Percentiles rank a stretch among this genome's conserved stretches.
Evolutionary conservation across 2,329 filamentous ascomycete genomes (phyloP).

Genomic region (Metarhizium album): DNA sequence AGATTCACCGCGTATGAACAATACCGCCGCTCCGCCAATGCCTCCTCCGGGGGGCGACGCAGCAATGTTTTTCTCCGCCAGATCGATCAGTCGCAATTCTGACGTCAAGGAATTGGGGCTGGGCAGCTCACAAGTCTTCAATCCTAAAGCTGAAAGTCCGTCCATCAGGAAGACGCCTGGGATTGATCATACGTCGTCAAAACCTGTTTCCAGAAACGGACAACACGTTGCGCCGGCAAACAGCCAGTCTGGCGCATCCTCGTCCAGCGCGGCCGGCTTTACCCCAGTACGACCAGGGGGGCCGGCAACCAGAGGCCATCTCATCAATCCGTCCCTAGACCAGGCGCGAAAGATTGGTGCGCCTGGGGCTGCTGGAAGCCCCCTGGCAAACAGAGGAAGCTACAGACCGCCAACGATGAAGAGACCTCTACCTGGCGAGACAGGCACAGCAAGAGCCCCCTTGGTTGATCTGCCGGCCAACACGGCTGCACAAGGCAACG

Average conservation of each 20-base stretch:
- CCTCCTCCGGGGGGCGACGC: constrained; percentile 14
- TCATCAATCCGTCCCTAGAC: constrained; percentile 44
- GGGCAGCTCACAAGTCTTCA: constrained; percentile 42
- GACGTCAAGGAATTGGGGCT: constrained; percentile 22
- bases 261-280: constrained; percentile 17
- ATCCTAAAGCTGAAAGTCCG: constrained; percentile 66
- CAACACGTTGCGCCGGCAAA: constrained; percentile 38
- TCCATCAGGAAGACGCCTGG: constrained; percentile 84
- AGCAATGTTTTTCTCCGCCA: constrained; percentile 8
- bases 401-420: constrained; percentile 52
- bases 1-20: constrained; percentile 13
- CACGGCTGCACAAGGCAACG: constrained; percentile 14
- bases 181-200: constrained; percentile 69
- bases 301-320: constrained; percentile 25
- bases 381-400: constrained; percentile 45
- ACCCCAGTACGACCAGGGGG: constrained; percentile 19
- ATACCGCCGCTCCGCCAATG: constrained; percentile 36
- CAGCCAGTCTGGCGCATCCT: constrained; percentile 16
- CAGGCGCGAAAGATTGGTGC: constrained; percentile 47
- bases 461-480: constrained; percentile 43
- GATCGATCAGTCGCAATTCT: constrained; percentile 18
- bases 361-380: constrained; percentile 42
- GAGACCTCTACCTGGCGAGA: constrained; percentile 29
- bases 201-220: constrained; percentile 52
- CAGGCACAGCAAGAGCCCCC: constrained; percentile 27